Base-by-base conservation (phyloP, 345 rosid genomes). In the Balakata baccata region DNA sequence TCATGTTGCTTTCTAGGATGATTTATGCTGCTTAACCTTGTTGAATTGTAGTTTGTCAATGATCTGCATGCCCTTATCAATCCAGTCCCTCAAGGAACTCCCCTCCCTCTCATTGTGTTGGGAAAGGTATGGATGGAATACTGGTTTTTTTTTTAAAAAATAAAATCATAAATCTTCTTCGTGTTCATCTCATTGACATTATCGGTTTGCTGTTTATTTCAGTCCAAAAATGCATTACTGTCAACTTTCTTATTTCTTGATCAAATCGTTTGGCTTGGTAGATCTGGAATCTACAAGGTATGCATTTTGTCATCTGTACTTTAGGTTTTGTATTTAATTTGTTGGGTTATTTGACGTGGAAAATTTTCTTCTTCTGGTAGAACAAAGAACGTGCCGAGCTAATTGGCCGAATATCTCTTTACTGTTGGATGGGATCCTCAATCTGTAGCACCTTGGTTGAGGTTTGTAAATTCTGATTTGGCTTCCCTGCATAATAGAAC, bases 201-300 rank as follows among this genome's bases (percentile, higher is more conserved):
- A 46, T 39, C 49, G 46, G 67, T 76, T 61, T 65, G 38, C 60
- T 80, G 39, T 69, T 75, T 75, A 38, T 70, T 83, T 70, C 91
- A 96, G 99, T 91, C 97, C 23, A 93, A 91, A 79, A 90, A 96
- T 87, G 99, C 98, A 0, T 72, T 93, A 47, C 56, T 91, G 83
- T 96, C 95, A 49, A 87, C 93, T 69, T 96, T 91, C 91, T 84
- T 91, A 77, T 96, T 96, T 78, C 95, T 96, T 69, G 98, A 96
- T 87, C 99, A 96, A 93, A 73, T 96, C 49, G 93, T 91, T 71
- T 93, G 98, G 98, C 98, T 96, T 66, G 88, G 97, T 74, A 87
- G 98, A 89, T 65, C 91, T 52, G 99, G 98, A 68, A 88, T 96
- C 73, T 91, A 91, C 76, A 91, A 96, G 99, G 99, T 90, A 69